phyloP scores from a whole-genome alignment of 306 rosid species.

The Glycine soja region DNA sequence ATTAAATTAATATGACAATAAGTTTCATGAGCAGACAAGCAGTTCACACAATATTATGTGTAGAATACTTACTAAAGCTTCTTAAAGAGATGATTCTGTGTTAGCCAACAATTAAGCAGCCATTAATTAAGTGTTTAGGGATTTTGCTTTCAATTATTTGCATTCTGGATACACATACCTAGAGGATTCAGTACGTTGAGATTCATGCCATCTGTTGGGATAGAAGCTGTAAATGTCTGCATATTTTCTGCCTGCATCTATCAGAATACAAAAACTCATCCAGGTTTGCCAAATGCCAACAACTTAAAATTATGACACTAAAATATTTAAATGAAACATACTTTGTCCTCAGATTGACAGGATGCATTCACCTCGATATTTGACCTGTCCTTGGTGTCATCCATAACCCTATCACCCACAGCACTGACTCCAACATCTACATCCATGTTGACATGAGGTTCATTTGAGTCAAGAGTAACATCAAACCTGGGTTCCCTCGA shows the following conservation, averaged over 20 bases:
- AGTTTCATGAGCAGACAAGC: too few relatives aligned
- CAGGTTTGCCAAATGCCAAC: conserved; percentile 31
- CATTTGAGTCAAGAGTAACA: conserved; percentile 45
- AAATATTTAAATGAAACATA: conserved; percentile 33
- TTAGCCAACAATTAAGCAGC: conserved; percentile 14
- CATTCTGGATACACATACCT: conserved; percentile 53
- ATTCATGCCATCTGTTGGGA: conserved; percentile 40
- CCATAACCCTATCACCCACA: conserved; percentile 36
- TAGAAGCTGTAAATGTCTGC: conserved; percentile 50
- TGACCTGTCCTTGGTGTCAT: conserved; percentile 43
- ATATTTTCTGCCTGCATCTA: conserved; percentile 59
- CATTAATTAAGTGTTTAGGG: conserved; percentile 8
- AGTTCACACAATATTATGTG: not conserved
- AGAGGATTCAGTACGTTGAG: conserved; percentile 46
- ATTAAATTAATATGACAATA: too few relatives aligned
- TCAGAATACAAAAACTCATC: conserved; percentile 40
- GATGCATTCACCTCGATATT: conserved; percentile 42
- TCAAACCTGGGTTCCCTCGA: conserved; percentile 45
- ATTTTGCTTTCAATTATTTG: conserved; percentile 9
- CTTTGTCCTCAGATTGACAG: conserved; percentile 46
- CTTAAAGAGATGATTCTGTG: not conserved
- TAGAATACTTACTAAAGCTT: not conserved
- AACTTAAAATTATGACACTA: conserved; percentile 7
- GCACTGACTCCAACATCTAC: conserved; percentile 45
- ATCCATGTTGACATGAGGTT: conserved; percentile 48